A percentile compares a stretch with the other conserved stretches of the same genome.
Conservation (phyloP, 345 rosid genomes). For the Mallotus nudiflorus region DNA sequence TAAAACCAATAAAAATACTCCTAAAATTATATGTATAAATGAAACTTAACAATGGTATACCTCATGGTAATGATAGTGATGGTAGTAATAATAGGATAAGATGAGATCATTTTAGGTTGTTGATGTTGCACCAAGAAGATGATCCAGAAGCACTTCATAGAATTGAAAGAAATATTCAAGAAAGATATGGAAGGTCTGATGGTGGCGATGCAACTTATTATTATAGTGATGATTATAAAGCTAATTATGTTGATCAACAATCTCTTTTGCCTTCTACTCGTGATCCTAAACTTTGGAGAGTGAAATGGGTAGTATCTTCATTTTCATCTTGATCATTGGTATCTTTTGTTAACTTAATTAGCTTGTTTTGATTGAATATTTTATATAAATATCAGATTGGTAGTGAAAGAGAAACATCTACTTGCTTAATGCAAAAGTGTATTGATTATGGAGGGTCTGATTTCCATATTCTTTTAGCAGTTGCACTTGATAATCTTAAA, state of each 20-base stretch:
- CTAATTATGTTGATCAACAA: slow-evolving; percentile 96
- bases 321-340: too few species aligned
- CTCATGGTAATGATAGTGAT: too few species aligned
- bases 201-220: slow-evolving; percentile 91
- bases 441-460: slow-evolving; percentile 82
- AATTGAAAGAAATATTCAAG: slow-evolving; percentile 76
- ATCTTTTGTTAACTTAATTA: too few species aligned
- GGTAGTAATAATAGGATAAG: too few species aligned
- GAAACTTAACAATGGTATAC: too few species aligned
- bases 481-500: slow-evolving; percentile 90
- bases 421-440: slow-evolving; percentile 86
- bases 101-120: too few species aligned
- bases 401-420: slow-evolving; percentile 78
- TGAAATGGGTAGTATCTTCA: slow-evolving; percentile 60
- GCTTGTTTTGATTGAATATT: background rate
- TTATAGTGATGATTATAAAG: too few species aligned
- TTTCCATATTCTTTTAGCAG: slow-evolving; percentile 72
- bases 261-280: slow-evolving; percentile 91
- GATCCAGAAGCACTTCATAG: slow-evolving; percentile 85
- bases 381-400: slow-evolving; percentile 58
- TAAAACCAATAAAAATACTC: too few species aligned
- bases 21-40: too few species aligned
- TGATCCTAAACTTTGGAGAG: slow-evolving; percentile 78
- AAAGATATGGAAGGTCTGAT: slow-evolving; percentile 70
- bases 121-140: too few species aligned